phyloP scores from a whole-genome alignment of 257 asterid species.

The Nicotiana knightiana region DNA sequence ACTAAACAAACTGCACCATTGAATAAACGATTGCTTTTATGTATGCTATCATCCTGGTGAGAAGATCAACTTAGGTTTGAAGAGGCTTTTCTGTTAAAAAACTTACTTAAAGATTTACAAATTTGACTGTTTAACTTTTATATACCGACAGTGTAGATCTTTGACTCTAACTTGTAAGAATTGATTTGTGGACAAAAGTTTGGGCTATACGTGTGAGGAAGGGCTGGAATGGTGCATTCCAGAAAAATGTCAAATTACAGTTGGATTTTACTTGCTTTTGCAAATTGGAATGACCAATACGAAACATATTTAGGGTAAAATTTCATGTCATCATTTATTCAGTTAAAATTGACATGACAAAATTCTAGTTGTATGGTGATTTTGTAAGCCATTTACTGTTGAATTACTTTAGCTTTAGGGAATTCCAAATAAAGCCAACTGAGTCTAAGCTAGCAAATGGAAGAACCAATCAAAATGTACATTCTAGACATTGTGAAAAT shows the following conservation, averaged over 20 bases:
- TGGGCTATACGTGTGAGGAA: not conserved
- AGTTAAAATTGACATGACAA: not conserved
- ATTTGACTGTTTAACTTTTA: not conserved
- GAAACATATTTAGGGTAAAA: not conserved
- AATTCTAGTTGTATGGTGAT: not conserved
- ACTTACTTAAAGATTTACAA: not conserved
- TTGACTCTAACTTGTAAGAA: not conserved
- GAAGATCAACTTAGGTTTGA: not conserved
- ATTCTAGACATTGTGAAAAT: not conserved
- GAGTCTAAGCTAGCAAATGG: not conserved
- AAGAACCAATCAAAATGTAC: conserved; percentile 1
- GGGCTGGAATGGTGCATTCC: not conserved
- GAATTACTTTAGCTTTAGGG: not conserved
- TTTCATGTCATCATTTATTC: not conserved
- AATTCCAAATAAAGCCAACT: not conserved
- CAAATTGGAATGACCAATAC: not conserved
- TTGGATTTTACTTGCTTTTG: not conserved
- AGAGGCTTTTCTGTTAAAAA: not conserved
- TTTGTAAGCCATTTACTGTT: not conserved
- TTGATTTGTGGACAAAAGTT: not conserved
- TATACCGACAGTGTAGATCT: not conserved
- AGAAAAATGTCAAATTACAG: not conserved
- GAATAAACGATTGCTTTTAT: not conserved
- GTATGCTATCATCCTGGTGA: not conserved
- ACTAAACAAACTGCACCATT: not conserved